phyloP scores from a whole-genome alignment of 2,329 filamentous ascomycete genomes.

The Apiospora pterosperma region DNA sequence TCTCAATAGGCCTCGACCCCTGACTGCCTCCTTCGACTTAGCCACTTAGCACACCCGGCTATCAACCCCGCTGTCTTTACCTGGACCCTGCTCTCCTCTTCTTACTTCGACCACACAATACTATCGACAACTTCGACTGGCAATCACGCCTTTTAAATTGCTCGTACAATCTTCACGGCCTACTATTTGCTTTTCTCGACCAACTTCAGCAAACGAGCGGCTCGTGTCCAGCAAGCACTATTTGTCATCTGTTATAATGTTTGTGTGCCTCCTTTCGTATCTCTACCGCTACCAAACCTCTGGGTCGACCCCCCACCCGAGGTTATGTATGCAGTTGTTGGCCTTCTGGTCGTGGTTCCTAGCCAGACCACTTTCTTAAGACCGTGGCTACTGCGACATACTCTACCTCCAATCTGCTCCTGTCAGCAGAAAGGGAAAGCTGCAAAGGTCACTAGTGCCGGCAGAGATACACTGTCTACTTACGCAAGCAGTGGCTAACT shows the following conservation, averaged over 20 bases:
- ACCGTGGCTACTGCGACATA: neutral
- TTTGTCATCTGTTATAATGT: conserved; percentile 10
- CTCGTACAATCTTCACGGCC: neutral
- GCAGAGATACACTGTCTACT: neutral
- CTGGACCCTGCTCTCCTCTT: neutral
- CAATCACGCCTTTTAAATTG: conserved; percentile 6
- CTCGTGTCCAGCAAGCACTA: neutral
- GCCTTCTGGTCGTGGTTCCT: neutral
- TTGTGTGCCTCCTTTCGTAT: conserved; percentile 11
- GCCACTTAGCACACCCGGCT: conserved; percentile 12
- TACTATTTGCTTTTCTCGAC: neutral
- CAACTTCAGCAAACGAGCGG: neutral
- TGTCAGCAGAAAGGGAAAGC: neutral
- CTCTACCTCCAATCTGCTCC: neutral
- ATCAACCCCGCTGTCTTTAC: conserved; percentile 15
- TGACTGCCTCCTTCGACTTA: conserved; percentile 13
- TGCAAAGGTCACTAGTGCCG: conserved; percentile 1
- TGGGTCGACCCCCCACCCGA: neutral
- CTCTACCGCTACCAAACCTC: neutral
- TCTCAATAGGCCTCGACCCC: conserved; percentile 14
- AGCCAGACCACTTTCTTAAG: neutral
- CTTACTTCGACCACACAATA: neutral
- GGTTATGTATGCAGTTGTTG: neutral
- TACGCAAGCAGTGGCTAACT: neutral
- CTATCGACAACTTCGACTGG: conserved; percentile 7